Evolutionary conservation across 129 eudicot species (phyloP), one percentile per base, ranked within the genome.

Genomic region (Tanacetum coccineum): DNA sequence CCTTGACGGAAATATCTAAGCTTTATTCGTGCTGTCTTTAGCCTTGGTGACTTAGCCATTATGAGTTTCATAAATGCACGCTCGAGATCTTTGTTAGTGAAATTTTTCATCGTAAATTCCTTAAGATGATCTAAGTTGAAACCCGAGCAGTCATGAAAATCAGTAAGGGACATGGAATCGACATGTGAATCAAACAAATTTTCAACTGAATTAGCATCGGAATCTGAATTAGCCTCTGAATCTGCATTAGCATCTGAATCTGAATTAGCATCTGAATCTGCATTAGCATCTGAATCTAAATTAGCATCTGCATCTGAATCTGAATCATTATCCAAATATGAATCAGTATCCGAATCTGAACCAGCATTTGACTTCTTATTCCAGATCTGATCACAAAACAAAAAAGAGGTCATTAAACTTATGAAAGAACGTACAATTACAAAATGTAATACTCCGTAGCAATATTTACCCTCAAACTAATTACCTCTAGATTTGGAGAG

Each of bases 91-190:
- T 1, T 9, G 42, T 47, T 59, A 11, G 26, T 18, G 5, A 68
- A 40, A 40, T 13, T 15, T 40, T 40, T 15, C 18, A 69, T 56
- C 64, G 12, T 42, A 13, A 68, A 44, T 21, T 17, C 12, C 62
- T 46, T 42, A 55, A 69, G 74, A 36, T 42, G 64, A 40, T 69
- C 51, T 53, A 55, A 69, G 25, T 12, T 69, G 40, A 21, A 22
- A 9, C 57, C 74, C 4, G 64, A 42, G 42, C 18, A 42, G 25
- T 22, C 44, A 5, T 36, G 1, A 36, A 36, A 22, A 30, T 30
- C 36, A 30, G 36, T 30, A 30, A 30, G 36, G 40, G 40, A 0
- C 8, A 36, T 36, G 9, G 40, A 36, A 36, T 6, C 1, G 40
- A 36, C 40, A 36, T 36, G 9, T 36, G 40, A 36, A 36, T 36